phyloP scores from a whole-genome alignment of 192 early-diverging fungal genomes.

The Oehlia diaphana region DNA sequence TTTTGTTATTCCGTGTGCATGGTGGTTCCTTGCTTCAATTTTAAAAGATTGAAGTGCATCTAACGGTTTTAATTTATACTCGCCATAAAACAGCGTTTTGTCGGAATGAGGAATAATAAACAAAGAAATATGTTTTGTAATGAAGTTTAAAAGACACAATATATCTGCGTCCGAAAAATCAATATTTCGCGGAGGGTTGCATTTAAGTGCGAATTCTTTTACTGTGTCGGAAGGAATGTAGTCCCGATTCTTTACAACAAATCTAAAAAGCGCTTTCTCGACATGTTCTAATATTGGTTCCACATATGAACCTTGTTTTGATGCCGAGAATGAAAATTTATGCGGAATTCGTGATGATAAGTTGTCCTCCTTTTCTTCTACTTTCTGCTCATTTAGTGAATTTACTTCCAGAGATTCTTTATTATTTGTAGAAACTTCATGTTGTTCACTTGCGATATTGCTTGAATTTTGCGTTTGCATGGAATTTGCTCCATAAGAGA shows the following conservation, averaged over 20 bases:
- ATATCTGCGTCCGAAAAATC: conserved; percentile 25
- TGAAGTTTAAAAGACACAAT: conserved; percentile 28
- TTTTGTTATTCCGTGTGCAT: conserved; percentile 22
- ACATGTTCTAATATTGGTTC: conserved; percentile 28
- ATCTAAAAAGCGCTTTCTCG: conserved; percentile 22
- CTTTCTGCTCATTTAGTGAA: background rate
- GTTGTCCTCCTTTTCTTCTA: conserved; percentile 8
- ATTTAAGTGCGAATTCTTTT: conserved; percentile 26
- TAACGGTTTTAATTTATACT: conserved; percentile 28
- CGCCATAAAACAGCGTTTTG: conserved; percentile 18
- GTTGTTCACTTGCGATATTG: background rate
- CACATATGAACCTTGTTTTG: conserved; percentile 26
- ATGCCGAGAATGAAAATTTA: conserved; percentile 21
- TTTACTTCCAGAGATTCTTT: background rate
- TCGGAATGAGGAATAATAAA: conserved; percentile 18
- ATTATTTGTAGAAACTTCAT: too few relatives aligned
- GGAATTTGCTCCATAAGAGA: conserved; percentile 17
- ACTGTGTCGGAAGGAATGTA: conserved; percentile 24
- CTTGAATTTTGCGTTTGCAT: conserved; percentile 21
- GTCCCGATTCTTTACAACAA: conserved; percentile 17
- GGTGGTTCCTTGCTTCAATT: conserved; percentile 19
- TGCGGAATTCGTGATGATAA: conserved; percentile 25
- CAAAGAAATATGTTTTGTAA: conserved; percentile 21
- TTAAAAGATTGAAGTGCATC: conserved; percentile 24
- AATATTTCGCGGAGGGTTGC: conserved; percentile 24